Evolutionary conservation across 352 stramenopile genomes (phyloP).

Genomic region (Aphanomyces stellatus): DNA sequence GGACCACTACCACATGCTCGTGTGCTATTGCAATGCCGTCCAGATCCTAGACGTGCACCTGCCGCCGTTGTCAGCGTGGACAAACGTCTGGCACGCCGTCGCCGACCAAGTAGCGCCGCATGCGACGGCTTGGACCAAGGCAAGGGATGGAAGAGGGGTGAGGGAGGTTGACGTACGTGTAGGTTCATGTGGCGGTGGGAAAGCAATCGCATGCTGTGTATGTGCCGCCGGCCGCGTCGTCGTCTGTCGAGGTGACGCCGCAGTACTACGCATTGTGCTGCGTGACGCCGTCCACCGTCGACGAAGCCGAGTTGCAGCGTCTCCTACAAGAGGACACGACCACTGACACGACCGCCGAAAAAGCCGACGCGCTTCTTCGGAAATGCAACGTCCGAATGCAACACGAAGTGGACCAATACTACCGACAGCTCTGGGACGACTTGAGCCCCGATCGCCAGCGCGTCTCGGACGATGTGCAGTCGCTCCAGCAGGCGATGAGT

Average conservation of each 20-base stretch:
- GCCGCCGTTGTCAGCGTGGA: background rate
- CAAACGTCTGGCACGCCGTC: background rate
- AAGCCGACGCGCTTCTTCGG: background rate
- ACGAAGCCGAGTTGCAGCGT: background rate
- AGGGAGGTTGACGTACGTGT: background rate
- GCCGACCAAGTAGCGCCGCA: background rate
- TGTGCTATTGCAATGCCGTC: background rate
- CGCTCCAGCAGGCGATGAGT: background rate
- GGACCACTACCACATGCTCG: background rate
- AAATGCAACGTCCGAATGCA: background rate
- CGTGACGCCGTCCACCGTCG: background rate
- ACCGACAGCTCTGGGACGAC: constrained; percentile 2
- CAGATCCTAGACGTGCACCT: background rate
- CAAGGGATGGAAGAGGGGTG: background rate
- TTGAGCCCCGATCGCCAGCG: background rate
- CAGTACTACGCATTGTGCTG: background rate
- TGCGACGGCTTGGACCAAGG: background rate
- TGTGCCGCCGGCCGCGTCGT: background rate
- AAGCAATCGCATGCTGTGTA: background rate
- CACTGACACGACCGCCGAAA: background rate
- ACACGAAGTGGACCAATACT: background rate
- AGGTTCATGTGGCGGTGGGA: background rate
- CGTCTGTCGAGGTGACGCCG: background rate
- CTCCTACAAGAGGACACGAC: background rate
- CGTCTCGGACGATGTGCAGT: background rate